phyloP scores from a whole-genome alignment of 1,139 yeast species.

The Nakaseomyces kungkrabaensis region DNA sequence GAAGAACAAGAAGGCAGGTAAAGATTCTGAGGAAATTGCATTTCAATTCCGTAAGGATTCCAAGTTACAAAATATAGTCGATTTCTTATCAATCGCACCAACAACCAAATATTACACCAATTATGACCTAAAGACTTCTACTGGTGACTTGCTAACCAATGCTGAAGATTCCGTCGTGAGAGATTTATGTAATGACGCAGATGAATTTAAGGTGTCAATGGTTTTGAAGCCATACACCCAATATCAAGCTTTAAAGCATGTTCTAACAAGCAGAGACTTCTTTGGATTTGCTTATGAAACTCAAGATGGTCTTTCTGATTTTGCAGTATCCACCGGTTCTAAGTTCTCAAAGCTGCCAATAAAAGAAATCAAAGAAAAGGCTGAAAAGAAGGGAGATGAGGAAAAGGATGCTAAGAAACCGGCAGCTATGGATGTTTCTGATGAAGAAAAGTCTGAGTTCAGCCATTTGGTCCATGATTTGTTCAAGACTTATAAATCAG shows the following conservation, averaged over 20 bases:
- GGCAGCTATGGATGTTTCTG: conserved; percentile 21
- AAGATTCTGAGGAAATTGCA: not conserved
- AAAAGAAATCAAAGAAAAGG: conserved; percentile 17
- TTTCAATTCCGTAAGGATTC: conserved; percentile 22
- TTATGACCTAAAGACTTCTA: conserved; percentile 14
- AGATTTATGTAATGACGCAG: conserved; percentile 13
- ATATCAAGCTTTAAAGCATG: conserved; percentile 27
- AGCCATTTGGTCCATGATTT: conserved; percentile 22
- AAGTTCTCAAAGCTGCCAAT: conserved; percentile 23
- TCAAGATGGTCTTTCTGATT: conserved; percentile 25
- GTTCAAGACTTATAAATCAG: conserved; percentile 12
- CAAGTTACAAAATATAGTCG: conserved; percentile 20
- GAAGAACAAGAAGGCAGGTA: not conserved
- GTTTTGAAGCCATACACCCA: conserved; percentile 24
- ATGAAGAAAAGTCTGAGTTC: conserved; percentile 28
- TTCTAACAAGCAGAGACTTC: conserved; percentile 26
- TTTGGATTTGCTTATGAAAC: conserved; percentile 27
- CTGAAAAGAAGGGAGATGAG: conserved; percentile 10
- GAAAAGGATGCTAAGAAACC: conserved; percentile 13
- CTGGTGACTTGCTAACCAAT: conserved; percentile 14
- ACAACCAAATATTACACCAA: conserved; percentile 24
- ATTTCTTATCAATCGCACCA: conserved; percentile 21
- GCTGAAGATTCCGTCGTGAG: conserved; percentile 15
- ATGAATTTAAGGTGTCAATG: conserved; percentile 16
- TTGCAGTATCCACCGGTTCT: conserved; percentile 25